Conservation (phyloP, 176 grass and related monocot genomes). For the Carex pumila region DNA sequence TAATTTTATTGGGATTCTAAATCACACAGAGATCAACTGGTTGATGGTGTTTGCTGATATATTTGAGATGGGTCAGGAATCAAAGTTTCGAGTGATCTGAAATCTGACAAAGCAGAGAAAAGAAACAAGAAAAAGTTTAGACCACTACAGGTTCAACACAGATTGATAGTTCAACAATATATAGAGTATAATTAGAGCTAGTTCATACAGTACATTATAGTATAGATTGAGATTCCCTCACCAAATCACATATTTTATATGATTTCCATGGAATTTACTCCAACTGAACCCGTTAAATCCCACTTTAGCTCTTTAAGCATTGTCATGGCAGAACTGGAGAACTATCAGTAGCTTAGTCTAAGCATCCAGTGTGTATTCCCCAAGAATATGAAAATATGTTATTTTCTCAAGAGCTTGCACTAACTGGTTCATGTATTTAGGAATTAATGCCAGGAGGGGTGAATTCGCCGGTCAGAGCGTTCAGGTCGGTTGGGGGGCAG, state of each 20-base stretch:
- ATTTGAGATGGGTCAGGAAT: not conserved
- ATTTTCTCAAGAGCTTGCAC: not conserved
- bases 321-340: not conserved
- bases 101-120: not conserved
- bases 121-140: not conserved
- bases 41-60: not conserved
- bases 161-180: not conserved
- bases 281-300: not conserved
- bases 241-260: not conserved
- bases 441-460: slow-evolving; percentile 98
- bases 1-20: not conserved
- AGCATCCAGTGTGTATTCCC: not conserved
- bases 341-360: not conserved
- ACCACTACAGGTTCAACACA: not conserved
- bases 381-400: not conserved
- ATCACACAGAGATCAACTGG: not conserved
- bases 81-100: not conserved
- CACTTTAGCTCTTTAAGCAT: not conserved
- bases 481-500: slow-evolving; percentile 92
- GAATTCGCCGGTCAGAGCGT: slow-evolving; percentile 95
- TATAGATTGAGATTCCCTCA: not conserved
- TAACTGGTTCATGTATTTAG: slow-evolving; percentile 35
- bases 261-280: not conserved
- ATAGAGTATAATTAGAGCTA: not conserved
- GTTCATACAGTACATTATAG: too few relatives aligned